Percentiles rank a stretch among this genome's conserved stretches.
Evolutionary conservation across 257 asterid genomes (phyloP).

Genomic region (Rubia yunnanensis): DNA sequence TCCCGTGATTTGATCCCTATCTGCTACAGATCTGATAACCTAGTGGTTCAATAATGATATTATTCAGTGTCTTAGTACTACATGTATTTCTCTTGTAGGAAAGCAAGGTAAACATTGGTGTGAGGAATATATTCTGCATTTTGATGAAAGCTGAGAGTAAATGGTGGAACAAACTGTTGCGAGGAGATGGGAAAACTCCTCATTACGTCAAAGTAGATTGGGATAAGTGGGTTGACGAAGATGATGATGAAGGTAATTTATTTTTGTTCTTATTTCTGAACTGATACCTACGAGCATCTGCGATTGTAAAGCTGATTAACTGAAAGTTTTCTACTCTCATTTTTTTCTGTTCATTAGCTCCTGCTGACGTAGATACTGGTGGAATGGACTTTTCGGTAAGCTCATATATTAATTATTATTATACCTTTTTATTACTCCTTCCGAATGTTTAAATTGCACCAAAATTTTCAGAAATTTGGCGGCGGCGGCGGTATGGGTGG

Average conservation of each 20-base stretch:
- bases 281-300: not conserved
- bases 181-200: constrained; percentile 73
- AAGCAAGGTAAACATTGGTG: constrained; percentile 66
- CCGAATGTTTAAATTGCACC: constrained; percentile 14
- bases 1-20: not conserved
- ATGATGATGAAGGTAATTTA: constrained; percentile 52
- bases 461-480: constrained; percentile 45
- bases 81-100: constrained; percentile 36
- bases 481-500: constrained; percentile 47
- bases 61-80: not conserved
- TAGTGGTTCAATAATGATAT: not conserved
- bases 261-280: not conserved
- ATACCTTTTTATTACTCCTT: not conserved
- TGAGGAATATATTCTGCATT: constrained; percentile 58
- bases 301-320: not conserved
- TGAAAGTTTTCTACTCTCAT: not conserved
- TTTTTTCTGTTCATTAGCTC: constrained; percentile 36
- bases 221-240: constrained; percentile 98
- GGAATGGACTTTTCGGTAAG: constrained; percentile 95
- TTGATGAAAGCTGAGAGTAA: constrained; percentile 76
- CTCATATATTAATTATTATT: not conserved
- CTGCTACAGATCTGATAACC: not conserved
- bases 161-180: constrained; percentile 83
- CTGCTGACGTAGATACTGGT: constrained; percentile 65
- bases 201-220: constrained; percentile 90